These are phyloP conservation scores for Brassica balearica DNA, from an alignment of 441 rosid genomes.

Conservation along the genomic window DNA sequence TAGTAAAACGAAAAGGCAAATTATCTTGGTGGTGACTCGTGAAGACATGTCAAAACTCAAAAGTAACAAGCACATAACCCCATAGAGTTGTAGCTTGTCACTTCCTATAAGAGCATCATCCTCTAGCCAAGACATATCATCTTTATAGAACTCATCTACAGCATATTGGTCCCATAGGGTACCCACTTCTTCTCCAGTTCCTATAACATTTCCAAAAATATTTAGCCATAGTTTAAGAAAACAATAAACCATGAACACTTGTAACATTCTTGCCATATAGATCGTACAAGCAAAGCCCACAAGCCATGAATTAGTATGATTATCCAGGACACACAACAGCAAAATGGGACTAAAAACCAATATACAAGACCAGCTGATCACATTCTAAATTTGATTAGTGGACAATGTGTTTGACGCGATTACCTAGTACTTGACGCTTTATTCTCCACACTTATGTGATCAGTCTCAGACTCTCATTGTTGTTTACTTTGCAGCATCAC, in stretches of 20 bases:
- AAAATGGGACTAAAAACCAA: neutral
- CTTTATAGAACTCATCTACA: constrained; percentile 5
- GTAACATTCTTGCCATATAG: neutral
- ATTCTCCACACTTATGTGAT: neutral
- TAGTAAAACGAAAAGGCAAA: neutral
- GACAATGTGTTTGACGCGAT: neutral
- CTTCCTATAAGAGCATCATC: neutral
- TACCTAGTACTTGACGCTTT: neutral
- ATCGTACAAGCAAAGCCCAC: neutral
- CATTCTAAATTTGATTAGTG: neutral
- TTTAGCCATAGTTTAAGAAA: neutral
- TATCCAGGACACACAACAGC: neutral
- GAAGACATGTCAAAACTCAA: neutral
- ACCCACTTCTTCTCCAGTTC: neutral
- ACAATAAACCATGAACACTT: neutral
- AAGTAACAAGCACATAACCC: neutral
- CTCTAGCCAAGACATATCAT: constrained; percentile 10
- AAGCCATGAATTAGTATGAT: neutral
- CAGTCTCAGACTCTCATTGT: neutral
- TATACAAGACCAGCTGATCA: neutral
- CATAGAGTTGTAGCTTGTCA: constrained; percentile 3
- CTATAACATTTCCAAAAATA: neutral
- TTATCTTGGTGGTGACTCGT: neutral
- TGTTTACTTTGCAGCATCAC: neutral
- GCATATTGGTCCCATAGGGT: neutral